These are phyloP conservation scores for Colletotrichum limetticola DNA, from an alignment of 2,329 filamentous ascomycete species.

Conservation along the genomic window DNA sequence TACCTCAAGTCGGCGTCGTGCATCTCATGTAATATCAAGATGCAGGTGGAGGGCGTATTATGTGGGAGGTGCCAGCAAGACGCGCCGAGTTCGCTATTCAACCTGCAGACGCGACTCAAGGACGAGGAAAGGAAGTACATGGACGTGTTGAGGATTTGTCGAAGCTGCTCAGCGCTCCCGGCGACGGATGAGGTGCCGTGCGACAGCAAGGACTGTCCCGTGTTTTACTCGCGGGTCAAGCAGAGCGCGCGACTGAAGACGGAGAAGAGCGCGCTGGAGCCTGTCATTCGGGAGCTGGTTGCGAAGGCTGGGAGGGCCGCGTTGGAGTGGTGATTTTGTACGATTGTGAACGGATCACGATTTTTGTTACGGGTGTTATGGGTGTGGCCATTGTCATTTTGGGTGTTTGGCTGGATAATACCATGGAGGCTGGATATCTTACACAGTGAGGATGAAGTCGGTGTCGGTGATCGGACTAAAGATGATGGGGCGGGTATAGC, in stretches of 20 bases:
- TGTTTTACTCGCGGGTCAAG: constrained; percentile 84
- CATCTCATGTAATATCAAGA: constrained; percentile 76
- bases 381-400: background rate
- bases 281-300: constrained; percentile 46
- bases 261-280: constrained; percentile 48
- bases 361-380: background rate
- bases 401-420: background rate
- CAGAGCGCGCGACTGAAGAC: constrained; percentile 61
- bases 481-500: background rate
- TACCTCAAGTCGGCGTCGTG: constrained; percentile 89
- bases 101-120: constrained; percentile 71
- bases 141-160: constrained; percentile 78
- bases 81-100: constrained; percentile 69
- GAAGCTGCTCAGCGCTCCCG: constrained; percentile 79
- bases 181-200: constrained; percentile 84
- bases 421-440: background rate
- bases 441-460: background rate
- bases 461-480: background rate
- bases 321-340: constrained; percentile 48
- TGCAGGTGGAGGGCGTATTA: constrained; percentile 52
- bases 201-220: constrained; percentile 91
- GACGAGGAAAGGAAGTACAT: constrained; percentile 70
- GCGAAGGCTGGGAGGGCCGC: constrained; percentile 40
- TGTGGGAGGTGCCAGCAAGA: constrained; percentile 68
- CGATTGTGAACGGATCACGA: background rate